Percentiles rank a stretch among this genome's conserved stretches.
These are phyloP conservation scores for Didymella exigua DNA, from an alignment of 2,329 filamentous ascomycete genomes.

Conservation along the genomic window DNA sequence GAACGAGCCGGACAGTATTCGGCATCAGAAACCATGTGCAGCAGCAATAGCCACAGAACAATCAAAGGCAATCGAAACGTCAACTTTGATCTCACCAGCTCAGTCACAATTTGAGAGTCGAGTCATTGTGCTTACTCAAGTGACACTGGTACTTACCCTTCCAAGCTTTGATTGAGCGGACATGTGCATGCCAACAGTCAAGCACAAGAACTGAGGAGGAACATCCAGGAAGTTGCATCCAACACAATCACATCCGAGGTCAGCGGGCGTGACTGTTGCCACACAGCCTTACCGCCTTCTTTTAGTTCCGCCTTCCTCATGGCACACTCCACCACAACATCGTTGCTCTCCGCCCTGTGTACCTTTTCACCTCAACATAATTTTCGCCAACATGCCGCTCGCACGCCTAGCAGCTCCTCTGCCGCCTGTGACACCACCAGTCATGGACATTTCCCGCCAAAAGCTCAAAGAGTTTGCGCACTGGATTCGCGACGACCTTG, in stretches of 20 bases:
- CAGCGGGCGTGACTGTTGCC: background rate
- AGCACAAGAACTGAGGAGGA: background rate
- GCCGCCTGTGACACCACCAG: background rate
- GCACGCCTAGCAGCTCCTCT: background rate
- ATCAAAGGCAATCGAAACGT: slow-evolving; percentile 1
- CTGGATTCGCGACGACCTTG: slow-evolving; percentile 57
- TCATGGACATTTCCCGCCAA: background rate
- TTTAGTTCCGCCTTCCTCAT: background rate
- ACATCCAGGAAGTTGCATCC: background rate
- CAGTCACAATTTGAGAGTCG: background rate
- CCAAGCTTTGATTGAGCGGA: too few relatives aligned
- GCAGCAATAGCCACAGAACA: slow-evolving; percentile 1
- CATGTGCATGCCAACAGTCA: background rate
- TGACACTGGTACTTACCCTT: too few relatives aligned
- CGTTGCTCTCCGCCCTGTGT: background rate
- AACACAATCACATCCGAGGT: background rate
- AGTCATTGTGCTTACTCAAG: background rate
- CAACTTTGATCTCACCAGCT: background rate
- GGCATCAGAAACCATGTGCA: background rate
- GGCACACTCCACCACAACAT: background rate
- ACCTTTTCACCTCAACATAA: background rate
- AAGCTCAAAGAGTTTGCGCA: slow-evolving; percentile 45
- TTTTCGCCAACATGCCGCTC: background rate
- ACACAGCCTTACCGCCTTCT: background rate
- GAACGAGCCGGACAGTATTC: background rate